Evolutionary conservation across 768 basidiomycete genomes (phyloP).

Genomic region (Podaxis sp.): DNA sequence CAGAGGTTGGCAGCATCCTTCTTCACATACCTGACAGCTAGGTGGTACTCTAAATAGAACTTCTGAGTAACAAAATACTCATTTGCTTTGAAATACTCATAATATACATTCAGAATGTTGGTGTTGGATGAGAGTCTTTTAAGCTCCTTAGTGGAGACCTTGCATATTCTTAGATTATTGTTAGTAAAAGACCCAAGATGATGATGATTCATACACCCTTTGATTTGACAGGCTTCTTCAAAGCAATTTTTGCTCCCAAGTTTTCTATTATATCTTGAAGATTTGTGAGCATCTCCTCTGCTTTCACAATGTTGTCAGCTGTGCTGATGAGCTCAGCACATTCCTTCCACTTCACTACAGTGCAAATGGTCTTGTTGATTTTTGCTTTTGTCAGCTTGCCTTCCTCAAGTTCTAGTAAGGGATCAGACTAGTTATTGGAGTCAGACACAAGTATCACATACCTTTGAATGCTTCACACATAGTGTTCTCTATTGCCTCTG

Average conservation of each 20-base stretch:
- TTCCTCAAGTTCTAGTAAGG: neutral
- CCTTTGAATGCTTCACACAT: neutral
- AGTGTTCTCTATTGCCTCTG: neutral
- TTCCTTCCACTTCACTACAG: neutral
- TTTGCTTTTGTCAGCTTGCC: neutral
- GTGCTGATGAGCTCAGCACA: neutral
- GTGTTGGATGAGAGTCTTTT: neutral
- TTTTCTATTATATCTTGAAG: neutral
- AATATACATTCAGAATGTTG: neutral
- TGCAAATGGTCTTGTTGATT: neutral
- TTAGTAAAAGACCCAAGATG: neutral
- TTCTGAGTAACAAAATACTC: neutral
- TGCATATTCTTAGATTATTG: neutral
- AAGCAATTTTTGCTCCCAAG: neutral
- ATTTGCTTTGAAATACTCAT: neutral
- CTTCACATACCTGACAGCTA: neutral
- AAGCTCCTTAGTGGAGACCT: neutral
- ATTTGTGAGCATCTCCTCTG: neutral
- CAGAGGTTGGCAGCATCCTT: neutral
- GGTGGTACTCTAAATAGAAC: neutral
- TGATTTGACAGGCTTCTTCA: neutral
- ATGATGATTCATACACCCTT: neutral
- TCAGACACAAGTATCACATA: neutral
- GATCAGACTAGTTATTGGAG: neutral
- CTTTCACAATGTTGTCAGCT: neutral